These are phyloP conservation scores for Parietichytrium sp. DNA, from an alignment of 108 stramenopile genomes.

Conservation along the genomic window DNA sequence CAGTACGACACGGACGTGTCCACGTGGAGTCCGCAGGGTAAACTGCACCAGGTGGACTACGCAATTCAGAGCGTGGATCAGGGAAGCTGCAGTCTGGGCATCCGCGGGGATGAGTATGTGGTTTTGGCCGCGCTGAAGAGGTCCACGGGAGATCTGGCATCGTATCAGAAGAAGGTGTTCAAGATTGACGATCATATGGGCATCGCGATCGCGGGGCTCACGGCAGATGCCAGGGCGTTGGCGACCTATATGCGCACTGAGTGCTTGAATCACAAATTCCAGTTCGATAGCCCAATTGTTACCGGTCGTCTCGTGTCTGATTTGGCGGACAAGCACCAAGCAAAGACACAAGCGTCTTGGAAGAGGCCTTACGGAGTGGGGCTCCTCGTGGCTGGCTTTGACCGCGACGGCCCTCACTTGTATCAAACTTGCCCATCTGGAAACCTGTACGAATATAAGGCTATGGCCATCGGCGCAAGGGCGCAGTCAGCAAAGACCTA, in stretches of 20 bases:
- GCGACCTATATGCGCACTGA: constrained; percentile 76
- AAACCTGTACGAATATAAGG: constrained; percentile 92
- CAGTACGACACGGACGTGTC: constrained; percentile 99
- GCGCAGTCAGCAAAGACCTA: constrained; percentile 92
- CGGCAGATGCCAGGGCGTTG: constrained; percentile 90
- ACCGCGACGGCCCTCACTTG: constrained; percentile 77
- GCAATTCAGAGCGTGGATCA: constrained; percentile 99
- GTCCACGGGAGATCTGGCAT: constrained; percentile 85
- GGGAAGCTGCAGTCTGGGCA: constrained; percentile 88
- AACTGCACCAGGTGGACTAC: constrained; percentile 97
- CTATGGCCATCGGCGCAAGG: constrained; percentile 90
- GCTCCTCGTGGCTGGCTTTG: constrained; percentile 78
- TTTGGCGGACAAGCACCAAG: constrained; percentile 95
- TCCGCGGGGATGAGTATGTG: constrained; percentile 75
- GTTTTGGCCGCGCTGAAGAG: constrained; percentile 92
- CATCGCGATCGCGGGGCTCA: constrained; percentile 92
- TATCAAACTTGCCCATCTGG: constrained; percentile 96
- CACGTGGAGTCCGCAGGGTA: constrained; percentile 97
- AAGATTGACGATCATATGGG: constrained; percentile 96
- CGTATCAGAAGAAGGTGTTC: constrained; percentile 92
- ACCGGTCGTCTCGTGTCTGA: constrained; percentile 83
- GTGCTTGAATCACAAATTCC: constrained; percentile 94
- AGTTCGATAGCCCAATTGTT: constrained; percentile 86
- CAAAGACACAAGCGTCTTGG: constrained; percentile 96
- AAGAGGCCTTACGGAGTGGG: constrained; percentile 97